Evolutionary conservation across 2,329 filamentous ascomycete genomes (phyloP), one percentile per base, ranked within the genome.

Genomic region (Furcasterigmium sp.): DNA sequence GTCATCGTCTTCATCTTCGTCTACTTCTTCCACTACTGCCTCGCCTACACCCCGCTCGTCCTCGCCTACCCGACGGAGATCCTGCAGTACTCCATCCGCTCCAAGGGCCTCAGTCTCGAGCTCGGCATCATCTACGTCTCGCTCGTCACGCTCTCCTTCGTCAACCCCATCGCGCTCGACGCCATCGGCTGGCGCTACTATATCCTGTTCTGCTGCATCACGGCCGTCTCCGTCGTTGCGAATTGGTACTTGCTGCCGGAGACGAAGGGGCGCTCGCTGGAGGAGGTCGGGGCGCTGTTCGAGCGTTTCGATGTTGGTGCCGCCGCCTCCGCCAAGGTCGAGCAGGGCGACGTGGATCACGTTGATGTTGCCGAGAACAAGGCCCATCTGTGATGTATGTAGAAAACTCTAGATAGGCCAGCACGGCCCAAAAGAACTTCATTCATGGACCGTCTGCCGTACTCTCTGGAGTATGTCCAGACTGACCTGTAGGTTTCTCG

Each of bases 1-100:
- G 67, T 72, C 17, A 67, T 75, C 44, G 66, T 65, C 11, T 65
- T 67, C 46, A 64, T 75, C 19, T 75, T 65, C 51, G 57, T 71
- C 41, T 72, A 65, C 56, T 65, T 60, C 42, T 62, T 69, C 32
- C 55, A 62, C 44, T 64, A 73, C 50, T 48, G 64, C 28, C 59
- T 70, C 38, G 65, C 65, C 8, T 71, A 63, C 55, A 68, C 68
- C n/a, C 65, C 66, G 43, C 56, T 71, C 2, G 58, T 69, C 14
- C 56, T 71, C 39, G 62, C 63, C 4, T 74, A 66, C 45, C 56
- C 56, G 3, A 56, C 55, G 8, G 52, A 55, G 43, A 49, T 55
- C 28, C 44, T 49, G 5, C 49, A 47, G 4, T 53, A 48, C 41
- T 44, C 42, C n/a, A 18, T 53, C 15, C 52, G 53, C 7, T 44